phyloP scores from a whole-genome alignment of 2,329 filamentous ascomycete species.

The Ophiocordyceps camponoti-floridani region DNA sequence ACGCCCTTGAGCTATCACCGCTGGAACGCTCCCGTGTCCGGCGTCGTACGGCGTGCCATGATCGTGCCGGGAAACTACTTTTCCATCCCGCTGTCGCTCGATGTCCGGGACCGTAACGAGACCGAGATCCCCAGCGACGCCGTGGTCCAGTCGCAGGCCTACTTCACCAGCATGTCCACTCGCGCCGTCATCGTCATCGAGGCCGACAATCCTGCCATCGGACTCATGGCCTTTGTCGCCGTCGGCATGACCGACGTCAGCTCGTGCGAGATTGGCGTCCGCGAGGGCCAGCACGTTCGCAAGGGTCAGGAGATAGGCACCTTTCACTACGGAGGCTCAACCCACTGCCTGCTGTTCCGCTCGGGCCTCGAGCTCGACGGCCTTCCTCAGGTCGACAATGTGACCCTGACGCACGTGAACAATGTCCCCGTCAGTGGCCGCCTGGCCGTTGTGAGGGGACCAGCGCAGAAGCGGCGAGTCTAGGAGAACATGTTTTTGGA shows the following conservation, averaged over 20 bases:
- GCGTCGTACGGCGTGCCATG: constrained; percentile 37
- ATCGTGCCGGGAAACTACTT: constrained; percentile 50
- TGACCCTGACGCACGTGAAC: constrained; percentile 5
- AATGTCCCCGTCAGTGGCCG: constrained; percentile 22
- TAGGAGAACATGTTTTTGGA: background rate
- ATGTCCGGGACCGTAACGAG: constrained; percentile 9
- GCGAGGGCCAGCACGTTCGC: constrained; percentile 42
- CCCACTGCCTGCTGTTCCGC: constrained; percentile 50
- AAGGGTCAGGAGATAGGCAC: constrained; percentile 61
- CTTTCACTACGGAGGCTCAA: constrained; percentile 67
- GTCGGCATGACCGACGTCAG: constrained; percentile 66
- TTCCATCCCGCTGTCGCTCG: constrained; percentile 32
- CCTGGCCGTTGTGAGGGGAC: constrained; percentile 9
- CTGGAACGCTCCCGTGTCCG: constrained; percentile 53
- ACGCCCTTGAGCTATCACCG: constrained; percentile 51
- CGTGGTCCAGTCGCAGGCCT: constrained; percentile 30
- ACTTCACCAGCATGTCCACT: constrained; percentile 49
- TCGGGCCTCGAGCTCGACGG: constrained; percentile 29
- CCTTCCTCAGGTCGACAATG: constrained; percentile 15
- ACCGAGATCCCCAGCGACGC: constrained; percentile 16
- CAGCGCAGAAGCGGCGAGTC: background rate
- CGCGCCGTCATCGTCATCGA: constrained; percentile 53
- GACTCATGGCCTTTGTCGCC: constrained; percentile 50
- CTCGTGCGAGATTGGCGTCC: constrained; percentile 53
- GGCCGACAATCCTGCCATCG: constrained; percentile 48